Conservation (phyloP, 768 basidiomycete species). For the Xerocomus potaroensis region DNA sequence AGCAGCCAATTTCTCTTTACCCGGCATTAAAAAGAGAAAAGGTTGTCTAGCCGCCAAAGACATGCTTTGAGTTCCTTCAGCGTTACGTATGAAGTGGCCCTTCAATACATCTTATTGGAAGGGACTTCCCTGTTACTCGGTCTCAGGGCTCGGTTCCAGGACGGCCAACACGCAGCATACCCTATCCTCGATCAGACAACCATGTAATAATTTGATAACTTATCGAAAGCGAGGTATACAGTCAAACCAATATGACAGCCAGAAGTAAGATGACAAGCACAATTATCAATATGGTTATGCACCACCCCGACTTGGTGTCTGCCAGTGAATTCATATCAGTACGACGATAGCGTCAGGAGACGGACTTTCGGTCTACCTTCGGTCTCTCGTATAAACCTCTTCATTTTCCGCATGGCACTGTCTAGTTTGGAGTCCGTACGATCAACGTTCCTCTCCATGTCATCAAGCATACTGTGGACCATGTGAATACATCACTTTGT, state of each 20-base stretch:
- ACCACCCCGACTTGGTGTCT: slow-evolving; percentile 90
- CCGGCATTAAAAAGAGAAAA: no score
- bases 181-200: background rate
- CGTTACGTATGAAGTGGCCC: no score
- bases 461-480: slow-evolving; percentile 65
- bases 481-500: background rate
- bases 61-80: no score
- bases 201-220: slow-evolving; percentile 14
- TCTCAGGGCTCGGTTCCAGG: no score
- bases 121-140: no score
- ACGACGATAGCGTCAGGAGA: background rate
- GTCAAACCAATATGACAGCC: slow-evolving; percentile 70
- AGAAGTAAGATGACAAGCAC: slow-evolving; percentile 74
- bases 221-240: slow-evolving; percentile 9
- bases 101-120: no score
- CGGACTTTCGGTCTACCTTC: slow-evolving; percentile 48
- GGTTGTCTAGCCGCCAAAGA: no score
- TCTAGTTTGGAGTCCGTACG: slow-evolving; percentile 59
- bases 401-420: slow-evolving; percentile 63
- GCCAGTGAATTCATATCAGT: slow-evolving; percentile 6
- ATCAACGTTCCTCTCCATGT: slow-evolving; percentile 73
- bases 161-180: background rate
- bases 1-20: no score
- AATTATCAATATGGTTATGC: slow-evolving; percentile 79
- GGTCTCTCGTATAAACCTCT: slow-evolving; percentile 79